phyloP scores from a whole-genome alignment of 805 yeast species.

The Komagataella pastoris region DNA sequence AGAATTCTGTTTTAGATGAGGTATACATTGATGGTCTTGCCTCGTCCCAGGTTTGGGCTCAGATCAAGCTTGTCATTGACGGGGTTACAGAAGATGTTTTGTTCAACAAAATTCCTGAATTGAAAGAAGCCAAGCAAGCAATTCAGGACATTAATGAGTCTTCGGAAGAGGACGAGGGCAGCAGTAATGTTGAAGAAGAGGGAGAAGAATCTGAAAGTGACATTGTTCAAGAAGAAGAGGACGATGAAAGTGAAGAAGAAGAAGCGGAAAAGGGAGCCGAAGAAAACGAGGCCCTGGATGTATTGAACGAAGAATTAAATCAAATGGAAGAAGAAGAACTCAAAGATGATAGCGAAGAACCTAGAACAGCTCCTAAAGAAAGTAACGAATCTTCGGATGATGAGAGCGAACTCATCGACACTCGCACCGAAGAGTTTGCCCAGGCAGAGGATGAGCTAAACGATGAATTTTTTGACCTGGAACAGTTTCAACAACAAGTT shows the following conservation, averaged over 20 bases:
- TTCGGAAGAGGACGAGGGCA: constrained; percentile 12
- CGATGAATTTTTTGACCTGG: constrained; percentile 76
- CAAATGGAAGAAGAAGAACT: constrained; percentile 24
- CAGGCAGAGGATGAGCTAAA: constrained; percentile 57
- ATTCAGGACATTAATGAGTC: constrained; percentile 3
- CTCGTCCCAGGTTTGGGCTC: constrained; percentile 89
- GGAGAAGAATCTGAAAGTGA: constrained; percentile 13
- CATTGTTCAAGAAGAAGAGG: constrained; percentile 14
- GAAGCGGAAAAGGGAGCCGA: constrained; percentile 12
- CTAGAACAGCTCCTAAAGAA: constrained; percentile 6
- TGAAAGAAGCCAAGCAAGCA: constrained; percentile 20
- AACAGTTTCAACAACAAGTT: constrained; percentile 70
- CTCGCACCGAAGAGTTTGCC: constrained; percentile 8
- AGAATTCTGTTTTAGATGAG: constrained; percentile 60
- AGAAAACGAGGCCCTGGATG: constrained; percentile 4
- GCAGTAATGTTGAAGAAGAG: constrained; percentile 23
- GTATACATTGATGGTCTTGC: constrained; percentile 77
- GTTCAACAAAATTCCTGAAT: constrained; percentile 37
- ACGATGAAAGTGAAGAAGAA: constrained; percentile 15
- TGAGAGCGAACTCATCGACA: constrained; percentile 7
- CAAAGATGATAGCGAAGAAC: constrained; percentile 58
- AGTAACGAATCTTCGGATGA: constrained; percentile 6
- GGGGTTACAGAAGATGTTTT: constrained; percentile 56
- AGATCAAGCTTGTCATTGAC: constrained; percentile 74
- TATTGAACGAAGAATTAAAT: constrained; percentile 5